phyloP scores from a whole-genome alignment of 1,284 basidiomycete genomes.

The Afroboletus lepidellus region DNA sequence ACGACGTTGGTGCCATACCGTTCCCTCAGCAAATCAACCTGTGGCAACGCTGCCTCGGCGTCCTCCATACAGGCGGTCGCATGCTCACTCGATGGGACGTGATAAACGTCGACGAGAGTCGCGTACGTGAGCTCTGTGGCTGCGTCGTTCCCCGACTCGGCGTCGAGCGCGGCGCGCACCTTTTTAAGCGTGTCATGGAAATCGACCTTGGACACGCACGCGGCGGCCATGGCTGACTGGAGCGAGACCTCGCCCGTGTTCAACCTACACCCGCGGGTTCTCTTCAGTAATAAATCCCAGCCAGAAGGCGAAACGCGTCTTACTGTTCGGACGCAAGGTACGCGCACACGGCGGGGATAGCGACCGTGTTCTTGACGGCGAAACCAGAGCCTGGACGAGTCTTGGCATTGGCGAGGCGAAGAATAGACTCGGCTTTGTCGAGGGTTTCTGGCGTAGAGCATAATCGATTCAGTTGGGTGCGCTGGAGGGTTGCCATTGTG shows the following conservation, averaged over 20 bases:
- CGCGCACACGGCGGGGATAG: constrained; percentile 30
- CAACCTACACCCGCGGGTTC: constrained; percentile 11
- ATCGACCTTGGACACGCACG: constrained; percentile 22
- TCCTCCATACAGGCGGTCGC: constrained; percentile 31
- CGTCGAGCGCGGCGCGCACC: constrained; percentile 20
- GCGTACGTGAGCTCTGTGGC: constrained; percentile 20
- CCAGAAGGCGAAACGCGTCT: constrained; percentile 6
- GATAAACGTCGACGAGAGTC: constrained; percentile 23
- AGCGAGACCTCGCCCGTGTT: constrained; percentile 30
- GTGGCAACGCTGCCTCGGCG: constrained; percentile 21
- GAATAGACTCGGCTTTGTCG: constrained; percentile 23
- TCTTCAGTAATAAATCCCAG: not conserved
- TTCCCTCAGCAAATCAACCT: constrained; percentile 16
- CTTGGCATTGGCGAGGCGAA: constrained; percentile 23
- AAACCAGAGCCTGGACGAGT: constrained; percentile 32
- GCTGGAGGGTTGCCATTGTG: constrained; percentile 23
- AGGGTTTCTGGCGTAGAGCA: constrained; percentile 24
- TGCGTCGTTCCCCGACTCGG: not conserved
- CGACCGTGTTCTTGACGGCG: constrained; percentile 20
- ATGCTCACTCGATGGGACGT: constrained; percentile 7
- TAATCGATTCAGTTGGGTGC: constrained; percentile 16
- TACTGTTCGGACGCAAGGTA: constrained; percentile 33
- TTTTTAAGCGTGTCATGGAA: constrained; percentile 26
- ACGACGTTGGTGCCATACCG: constrained; percentile 18
- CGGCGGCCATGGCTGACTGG: constrained; percentile 23